These are phyloP conservation scores for Picochlorum sp. DNA, from an alignment of 139 green algal species.

Conservation along the genomic window DNA sequence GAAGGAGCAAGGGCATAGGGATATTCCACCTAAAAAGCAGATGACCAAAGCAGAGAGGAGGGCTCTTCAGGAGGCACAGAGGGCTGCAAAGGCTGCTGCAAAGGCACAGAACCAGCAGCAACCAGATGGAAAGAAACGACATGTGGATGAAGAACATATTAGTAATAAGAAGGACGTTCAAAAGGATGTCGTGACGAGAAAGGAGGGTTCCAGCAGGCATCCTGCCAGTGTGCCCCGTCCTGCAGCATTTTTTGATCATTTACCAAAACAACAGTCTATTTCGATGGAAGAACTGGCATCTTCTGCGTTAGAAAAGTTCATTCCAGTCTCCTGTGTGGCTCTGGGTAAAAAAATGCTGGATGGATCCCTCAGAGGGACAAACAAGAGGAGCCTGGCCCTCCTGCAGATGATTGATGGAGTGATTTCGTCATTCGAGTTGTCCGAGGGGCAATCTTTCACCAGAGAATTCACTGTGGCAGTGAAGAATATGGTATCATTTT, in stretches of 20 bases:
- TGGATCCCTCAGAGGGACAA: slow-evolving; percentile 64
- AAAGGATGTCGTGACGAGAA: background rate
- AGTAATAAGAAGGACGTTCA: background rate
- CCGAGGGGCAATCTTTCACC: slow-evolving; percentile 49
- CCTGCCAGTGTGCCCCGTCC: slow-evolving; percentile 23
- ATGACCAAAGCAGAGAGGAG: slow-evolving; percentile 70
- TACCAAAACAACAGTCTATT: slow-evolving; percentile 57
- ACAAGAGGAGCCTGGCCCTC: slow-evolving; percentile 80
- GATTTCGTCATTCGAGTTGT: slow-evolving; percentile 60
- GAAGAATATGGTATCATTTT: slow-evolving; percentile 75
- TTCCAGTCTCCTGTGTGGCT: slow-evolving; percentile 67
- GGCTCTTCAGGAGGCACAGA: slow-evolving; percentile 68
- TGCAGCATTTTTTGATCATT: slow-evolving; percentile 74
- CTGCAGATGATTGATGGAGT: slow-evolving; percentile 54
- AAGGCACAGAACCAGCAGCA: background rate
- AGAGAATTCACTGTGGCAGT: slow-evolving; percentile 69
- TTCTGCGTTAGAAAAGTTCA: slow-evolving; percentile 9
- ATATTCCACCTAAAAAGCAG: slow-evolving; percentile 25
- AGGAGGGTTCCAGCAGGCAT: slow-evolving; percentile 5
- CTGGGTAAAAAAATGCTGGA: slow-evolving; percentile 75
- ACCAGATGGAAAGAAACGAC: background rate
- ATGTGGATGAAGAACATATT: background rate
- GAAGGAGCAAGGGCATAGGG: too few species aligned
- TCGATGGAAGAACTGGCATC: slow-evolving; percentile 14
- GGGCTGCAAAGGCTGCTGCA: slow-evolving; percentile 66